phyloP scores from a whole-genome alignment of 164 flowering plant species.

The Annona squamosa region DNA sequence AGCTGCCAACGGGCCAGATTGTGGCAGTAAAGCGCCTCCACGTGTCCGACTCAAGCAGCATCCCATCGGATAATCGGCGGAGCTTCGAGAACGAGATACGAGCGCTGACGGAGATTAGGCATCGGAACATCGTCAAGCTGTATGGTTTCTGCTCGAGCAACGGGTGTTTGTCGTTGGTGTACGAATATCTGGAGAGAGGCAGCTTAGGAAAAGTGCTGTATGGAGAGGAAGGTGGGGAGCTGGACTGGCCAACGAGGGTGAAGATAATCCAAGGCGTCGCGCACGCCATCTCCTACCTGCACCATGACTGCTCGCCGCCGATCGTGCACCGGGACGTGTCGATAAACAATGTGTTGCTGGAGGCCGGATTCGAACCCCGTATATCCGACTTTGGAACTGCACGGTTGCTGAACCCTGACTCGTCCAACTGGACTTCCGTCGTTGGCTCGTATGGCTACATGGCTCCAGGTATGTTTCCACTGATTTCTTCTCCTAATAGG shows the following conservation, averaged over 20 bases:
- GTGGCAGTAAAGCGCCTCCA: slow-evolving; percentile 24
- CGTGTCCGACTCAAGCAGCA: background rate
- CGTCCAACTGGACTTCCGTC: slow-evolving; percentile 4
- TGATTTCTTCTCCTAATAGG: background rate
- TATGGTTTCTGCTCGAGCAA: slow-evolving; percentile 21
- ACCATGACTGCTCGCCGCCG: slow-evolving; percentile 6
- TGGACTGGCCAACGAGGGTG: slow-evolving; percentile 21
- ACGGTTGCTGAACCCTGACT: slow-evolving; percentile 12
- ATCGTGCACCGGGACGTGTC: slow-evolving; percentile 15
- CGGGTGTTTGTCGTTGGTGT: slow-evolving; percentile 23
- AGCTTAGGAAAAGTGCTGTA: slow-evolving; percentile 14
- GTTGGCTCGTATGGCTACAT: slow-evolving; percentile 14
- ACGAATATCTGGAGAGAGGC: slow-evolving; percentile 29
- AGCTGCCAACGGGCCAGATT: slow-evolving; percentile 8
- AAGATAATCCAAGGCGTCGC: slow-evolving; percentile 19
- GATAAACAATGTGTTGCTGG: slow-evolving; percentile 18
- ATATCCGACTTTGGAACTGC: slow-evolving; percentile 26
- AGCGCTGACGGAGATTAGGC: slow-evolving; percentile 22
- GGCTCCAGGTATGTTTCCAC: slow-evolving; percentile 8
- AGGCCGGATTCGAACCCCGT: slow-evolving; percentile 16
- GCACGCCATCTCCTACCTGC: slow-evolving; percentile 21
- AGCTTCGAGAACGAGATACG: slow-evolving; percentile 18
- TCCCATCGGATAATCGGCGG: background rate
- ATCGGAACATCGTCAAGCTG: slow-evolving; percentile 31
- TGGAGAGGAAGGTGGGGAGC: slow-evolving; percentile 4